A percentile compares a stretch with the other conserved stretches of the same genome.
These are phyloP conservation scores for Epithele typhae DNA, from an alignment of 768 basidiomycete species.

Conservation along the genomic window DNA sequence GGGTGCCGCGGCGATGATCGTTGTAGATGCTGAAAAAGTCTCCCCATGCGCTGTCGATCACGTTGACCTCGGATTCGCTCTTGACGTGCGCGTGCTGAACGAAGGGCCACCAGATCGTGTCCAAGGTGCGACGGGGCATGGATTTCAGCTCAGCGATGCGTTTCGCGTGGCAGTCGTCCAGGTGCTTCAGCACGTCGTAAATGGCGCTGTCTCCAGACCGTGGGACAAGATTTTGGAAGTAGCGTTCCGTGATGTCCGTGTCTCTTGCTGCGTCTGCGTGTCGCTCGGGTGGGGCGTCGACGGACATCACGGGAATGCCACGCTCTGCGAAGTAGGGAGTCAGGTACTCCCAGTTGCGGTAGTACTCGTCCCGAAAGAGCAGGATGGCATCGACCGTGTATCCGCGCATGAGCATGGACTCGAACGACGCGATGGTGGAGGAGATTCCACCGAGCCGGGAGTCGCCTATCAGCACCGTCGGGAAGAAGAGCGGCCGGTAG, in stretches of 20 bases:
- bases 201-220: constrained; percentile 33
- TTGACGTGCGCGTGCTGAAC: constrained; percentile 81
- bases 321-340: constrained; percentile 73
- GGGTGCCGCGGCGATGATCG: constrained; percentile 15
- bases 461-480: constrained; percentile 84
- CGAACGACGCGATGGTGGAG: constrained; percentile 87
- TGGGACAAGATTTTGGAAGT: constrained; percentile 56
- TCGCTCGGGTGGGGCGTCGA: constrained; percentile 57
- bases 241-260: constrained; percentile 51
- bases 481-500: constrained; percentile 84
- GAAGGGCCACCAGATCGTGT: constrained; percentile 95
- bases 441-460: constrained; percentile 92
- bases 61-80: constrained; percentile 69
- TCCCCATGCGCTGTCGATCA: constrained; percentile 85
- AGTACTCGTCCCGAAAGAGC: constrained; percentile 82
- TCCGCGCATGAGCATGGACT: constrained; percentile 85
- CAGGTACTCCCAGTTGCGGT: constrained; percentile 84
- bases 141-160: constrained; percentile 71
- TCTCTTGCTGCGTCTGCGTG: constrained; percentile 43
- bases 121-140: constrained; percentile 73
- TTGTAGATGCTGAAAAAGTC: constrained; percentile 83
- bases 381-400: constrained; percentile 84
- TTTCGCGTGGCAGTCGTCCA: constrained; percentile 59
- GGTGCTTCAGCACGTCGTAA: constrained; percentile 44
- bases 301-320: constrained; percentile 48